These are phyloP conservation scores for Epichloe scottii DNA, from an alignment of 2,329 filamentous ascomycete genomes.

Conservation along the genomic window DNA sequence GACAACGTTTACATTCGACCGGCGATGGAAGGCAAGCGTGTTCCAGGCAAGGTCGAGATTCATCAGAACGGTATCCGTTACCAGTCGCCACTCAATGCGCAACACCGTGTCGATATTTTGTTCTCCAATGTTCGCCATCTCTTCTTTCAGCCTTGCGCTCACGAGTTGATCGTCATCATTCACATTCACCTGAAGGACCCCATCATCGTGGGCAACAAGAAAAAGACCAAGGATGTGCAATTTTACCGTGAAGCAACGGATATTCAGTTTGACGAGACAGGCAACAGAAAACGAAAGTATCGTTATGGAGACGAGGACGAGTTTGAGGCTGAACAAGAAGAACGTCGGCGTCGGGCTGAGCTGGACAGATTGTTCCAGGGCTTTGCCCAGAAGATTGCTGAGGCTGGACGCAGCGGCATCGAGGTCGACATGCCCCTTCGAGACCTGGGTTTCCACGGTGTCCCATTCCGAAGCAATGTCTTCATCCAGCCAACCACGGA, in stretches of 20 bases:
- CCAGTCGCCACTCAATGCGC: constrained; percentile 64
- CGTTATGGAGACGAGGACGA: constrained; percentile 97
- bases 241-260: constrained; percentile 97
- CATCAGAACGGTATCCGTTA: constrained; percentile 99
- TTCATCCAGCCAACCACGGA: constrained; percentile 94
- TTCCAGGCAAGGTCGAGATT: constrained; percentile 91
- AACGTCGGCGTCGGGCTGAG: constrained; percentile 78
- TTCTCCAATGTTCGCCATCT: constrained; percentile 98
- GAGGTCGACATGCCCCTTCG: constrained; percentile 95
- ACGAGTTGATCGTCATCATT: constrained; percentile 94
- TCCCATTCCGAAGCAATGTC: constrained; percentile 90
- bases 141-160: constrained; percentile 95
- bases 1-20: constrained; percentile 94
- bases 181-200: constrained; percentile 97
- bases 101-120: constrained; percentile 80
- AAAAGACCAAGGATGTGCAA: constrained; percentile 97
- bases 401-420: constrained; percentile 80
- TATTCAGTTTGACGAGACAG: constrained; percentile 97
- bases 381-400: constrained; percentile 95
- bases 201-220: constrained; percentile 92
- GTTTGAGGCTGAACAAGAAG: constrained; percentile 96
- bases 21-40: constrained; percentile 90
- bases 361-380: constrained; percentile 92
- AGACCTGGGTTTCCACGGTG: constrained; percentile 92
- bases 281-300: constrained; percentile 94